Conservation (phyloP, 2,329 filamentous ascomycete species). For the Sporothrix humicola region DNA sequence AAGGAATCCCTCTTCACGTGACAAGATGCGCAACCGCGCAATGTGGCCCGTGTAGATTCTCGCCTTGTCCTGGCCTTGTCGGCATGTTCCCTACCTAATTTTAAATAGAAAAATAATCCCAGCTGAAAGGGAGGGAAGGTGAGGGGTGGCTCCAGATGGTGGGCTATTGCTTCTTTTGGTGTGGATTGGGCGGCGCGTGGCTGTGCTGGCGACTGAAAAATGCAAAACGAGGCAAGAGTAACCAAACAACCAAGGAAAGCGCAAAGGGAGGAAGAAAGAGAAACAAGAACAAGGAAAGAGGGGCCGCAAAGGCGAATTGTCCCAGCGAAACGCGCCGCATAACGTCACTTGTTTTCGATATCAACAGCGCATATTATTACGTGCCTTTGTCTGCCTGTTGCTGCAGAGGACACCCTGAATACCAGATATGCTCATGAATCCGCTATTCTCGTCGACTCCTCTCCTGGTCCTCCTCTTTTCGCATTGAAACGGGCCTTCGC, state of each 20-base stretch:
- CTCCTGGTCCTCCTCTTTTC: too few species aligned
- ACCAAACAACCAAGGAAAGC: slow-evolving; percentile 1
- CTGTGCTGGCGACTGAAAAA: slow-evolving; percentile 22
- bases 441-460: neutral
- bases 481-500: neutral
- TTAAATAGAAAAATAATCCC: too few species aligned
- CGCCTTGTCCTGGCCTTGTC: neutral
- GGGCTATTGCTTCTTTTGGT: slow-evolving; percentile 5
- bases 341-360: slow-evolving; percentile 11
- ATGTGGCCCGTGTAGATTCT: neutral
- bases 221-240: slow-evolving; percentile 20
- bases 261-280: too few species aligned
- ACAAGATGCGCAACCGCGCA: slow-evolving; percentile 7
- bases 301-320: neutral
- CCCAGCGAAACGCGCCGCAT: neutral
- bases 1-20: slow-evolving; percentile 5
- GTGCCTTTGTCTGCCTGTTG: slow-evolving; percentile 4
- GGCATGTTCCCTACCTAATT: neutral
- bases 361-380: neutral
- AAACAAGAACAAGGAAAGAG: neutral
- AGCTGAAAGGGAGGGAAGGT: slow-evolving; percentile 31
- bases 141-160: slow-evolving; percentile 25
- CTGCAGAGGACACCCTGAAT: neutral
- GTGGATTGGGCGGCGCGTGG: slow-evolving; percentile 20
- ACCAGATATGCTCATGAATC: neutral